Evolutionary conservation across 1,284 basidiomycete genomes (phyloP).

Genomic region (Prillingera fragicola): DNA sequence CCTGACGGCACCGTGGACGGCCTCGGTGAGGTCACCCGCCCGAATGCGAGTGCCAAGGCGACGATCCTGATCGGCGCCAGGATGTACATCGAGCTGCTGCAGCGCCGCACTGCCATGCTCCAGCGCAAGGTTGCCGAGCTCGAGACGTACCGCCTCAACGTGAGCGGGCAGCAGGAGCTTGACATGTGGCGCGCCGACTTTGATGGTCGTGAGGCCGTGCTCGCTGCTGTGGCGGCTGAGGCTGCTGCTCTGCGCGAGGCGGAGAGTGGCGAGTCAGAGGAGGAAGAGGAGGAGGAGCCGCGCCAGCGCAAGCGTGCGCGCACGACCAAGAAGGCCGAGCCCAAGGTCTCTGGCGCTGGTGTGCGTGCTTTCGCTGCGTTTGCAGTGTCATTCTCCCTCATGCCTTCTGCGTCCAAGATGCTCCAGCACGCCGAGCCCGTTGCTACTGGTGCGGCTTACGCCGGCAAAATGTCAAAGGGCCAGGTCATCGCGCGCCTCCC

Average conservation of each 20-base stretch:
- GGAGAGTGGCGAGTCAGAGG: conserved; percentile 23
- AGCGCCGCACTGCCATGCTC: conserved; percentile 33
- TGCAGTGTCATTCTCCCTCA: conserved; percentile 39
- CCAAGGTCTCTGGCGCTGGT: conserved; percentile 13
- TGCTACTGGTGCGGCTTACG: background rate
- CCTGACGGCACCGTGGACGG: conserved; percentile 45
- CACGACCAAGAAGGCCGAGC: conserved; percentile 16
- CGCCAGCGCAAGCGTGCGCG: conserved; percentile 18
- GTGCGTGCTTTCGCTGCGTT: conserved; percentile 42
- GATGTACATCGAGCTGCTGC: conserved; percentile 46
- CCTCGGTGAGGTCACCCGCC: conserved; percentile 44
- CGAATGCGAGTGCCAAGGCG: conserved; percentile 46
- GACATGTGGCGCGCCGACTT: conserved; percentile 35
- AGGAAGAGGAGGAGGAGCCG: conserved; percentile 29
- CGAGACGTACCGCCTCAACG: conserved; percentile 30
- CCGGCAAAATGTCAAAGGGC: conserved; percentile 13
- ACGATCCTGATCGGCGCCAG: conserved; percentile 46
- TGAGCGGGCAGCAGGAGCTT: conserved; percentile 33
- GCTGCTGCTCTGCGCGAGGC: conserved; percentile 21
- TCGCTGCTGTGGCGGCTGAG: conserved; percentile 20
- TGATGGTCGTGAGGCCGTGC: conserved; percentile 27
- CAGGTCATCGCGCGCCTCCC: conserved; percentile 37
- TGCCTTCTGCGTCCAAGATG: conserved; percentile 34
- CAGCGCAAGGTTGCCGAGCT: conserved; percentile 37
- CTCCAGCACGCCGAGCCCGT: conserved; percentile 14